These are phyloP conservation scores for Cercis canadensis DNA, from an alignment of 306 rosid species.

Conservation along the genomic window DNA sequence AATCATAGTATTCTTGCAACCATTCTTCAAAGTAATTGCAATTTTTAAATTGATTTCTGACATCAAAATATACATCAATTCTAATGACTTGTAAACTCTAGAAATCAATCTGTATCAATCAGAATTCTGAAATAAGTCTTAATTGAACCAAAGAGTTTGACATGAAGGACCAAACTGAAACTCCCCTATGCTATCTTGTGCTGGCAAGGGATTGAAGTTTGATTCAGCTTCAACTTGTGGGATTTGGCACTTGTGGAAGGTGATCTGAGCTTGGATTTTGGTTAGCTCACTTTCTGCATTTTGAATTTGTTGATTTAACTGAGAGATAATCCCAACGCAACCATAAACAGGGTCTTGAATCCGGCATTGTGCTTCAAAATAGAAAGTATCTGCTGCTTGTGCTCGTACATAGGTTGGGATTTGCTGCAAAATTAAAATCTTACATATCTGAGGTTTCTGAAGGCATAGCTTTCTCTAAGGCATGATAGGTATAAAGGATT, in stretches of 20 bases:
- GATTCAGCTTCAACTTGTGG: slow-evolving; percentile 27
- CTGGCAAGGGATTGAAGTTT: slow-evolving; percentile 24
- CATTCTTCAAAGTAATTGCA: neutral
- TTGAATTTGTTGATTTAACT: slow-evolving; percentile 54
- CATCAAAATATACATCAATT: neutral
- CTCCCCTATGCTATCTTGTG: slow-evolving; percentile 32
- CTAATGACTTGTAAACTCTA: neutral
- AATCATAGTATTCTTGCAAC: no score
- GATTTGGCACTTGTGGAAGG: slow-evolving; percentile 34
- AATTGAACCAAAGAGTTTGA: slow-evolving; percentile 39
- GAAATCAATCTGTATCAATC: neutral
- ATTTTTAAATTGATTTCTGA: neutral
- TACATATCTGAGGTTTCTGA: neutral
- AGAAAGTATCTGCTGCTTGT: slow-evolving; percentile 57
- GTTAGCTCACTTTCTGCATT: slow-evolving; percentile 53
- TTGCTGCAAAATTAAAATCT: slow-evolving; percentile 45
- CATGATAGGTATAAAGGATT: no score
- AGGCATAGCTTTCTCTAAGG: no score
- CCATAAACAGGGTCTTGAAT: slow-evolving; percentile 76
- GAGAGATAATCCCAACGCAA: slow-evolving; percentile 63
- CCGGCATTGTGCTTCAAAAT: slow-evolving; percentile 66
- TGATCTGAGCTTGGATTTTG: slow-evolving; percentile 56
- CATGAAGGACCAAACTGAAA: slow-evolving; percentile 36
- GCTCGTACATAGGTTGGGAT: slow-evolving; percentile 51
- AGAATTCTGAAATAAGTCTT: neutral